Percentiles rank a stretch among this genome's conserved stretches.
Conservation (phyloP, 768 basidiomycete species). For the Leccinum boreale region DNA sequence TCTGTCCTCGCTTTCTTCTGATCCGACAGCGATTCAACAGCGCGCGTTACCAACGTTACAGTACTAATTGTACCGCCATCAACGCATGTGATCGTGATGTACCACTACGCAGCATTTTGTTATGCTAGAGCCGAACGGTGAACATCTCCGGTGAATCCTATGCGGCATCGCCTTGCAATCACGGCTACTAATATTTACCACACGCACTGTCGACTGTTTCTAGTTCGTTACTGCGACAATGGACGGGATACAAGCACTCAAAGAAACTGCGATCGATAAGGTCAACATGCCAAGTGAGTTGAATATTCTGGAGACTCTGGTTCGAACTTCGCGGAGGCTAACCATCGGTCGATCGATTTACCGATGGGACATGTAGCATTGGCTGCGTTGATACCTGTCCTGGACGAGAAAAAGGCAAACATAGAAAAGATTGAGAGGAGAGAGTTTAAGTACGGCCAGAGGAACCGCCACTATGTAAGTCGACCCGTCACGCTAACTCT, state of each 20-base stretch:
- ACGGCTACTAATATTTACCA: background rate
- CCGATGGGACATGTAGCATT: conserved; percentile 35
- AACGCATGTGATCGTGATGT: background rate
- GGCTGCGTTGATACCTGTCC: conserved; percentile 45
- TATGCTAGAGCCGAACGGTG: no score
- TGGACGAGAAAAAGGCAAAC: conserved; percentile 43
- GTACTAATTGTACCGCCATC: background rate
- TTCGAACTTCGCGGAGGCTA: background rate
- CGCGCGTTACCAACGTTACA: background rate
- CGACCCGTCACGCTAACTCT: background rate
- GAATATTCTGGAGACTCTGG: background rate
- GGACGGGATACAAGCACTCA: conserved; percentile 34
- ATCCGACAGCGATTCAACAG: background rate
- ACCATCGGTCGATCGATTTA: conserved; percentile 1
- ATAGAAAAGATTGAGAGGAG: conserved; percentile 48
- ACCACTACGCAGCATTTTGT: no score
- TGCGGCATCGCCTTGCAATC: background rate
- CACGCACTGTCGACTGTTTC: background rate
- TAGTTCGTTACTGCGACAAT: conserved; percentile 19
- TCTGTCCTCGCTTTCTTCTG: background rate
- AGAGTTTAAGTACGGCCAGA: conserved; percentile 54
- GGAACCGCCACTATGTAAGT: conserved; percentile 39
- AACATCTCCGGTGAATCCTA: background rate
- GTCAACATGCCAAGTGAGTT: conserved; percentile 36
- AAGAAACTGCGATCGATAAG: conserved; percentile 29